phyloP scores from a whole-genome alignment of 192 early-diverging fungal genomes.

The Coemansia sp. region DNA sequence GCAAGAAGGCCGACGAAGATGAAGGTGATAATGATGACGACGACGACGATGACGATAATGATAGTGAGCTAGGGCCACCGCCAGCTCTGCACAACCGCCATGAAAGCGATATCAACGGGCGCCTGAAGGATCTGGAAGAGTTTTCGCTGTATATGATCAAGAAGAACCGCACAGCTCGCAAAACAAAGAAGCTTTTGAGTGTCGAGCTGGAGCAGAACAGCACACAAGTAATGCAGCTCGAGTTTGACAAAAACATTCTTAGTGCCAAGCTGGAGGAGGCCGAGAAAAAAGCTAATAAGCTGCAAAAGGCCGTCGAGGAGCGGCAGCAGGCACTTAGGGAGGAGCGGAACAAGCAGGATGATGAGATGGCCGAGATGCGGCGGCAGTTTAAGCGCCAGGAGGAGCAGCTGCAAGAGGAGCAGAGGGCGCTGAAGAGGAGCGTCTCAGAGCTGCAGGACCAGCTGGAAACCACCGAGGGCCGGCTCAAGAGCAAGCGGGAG shows the following conservation, averaged over 20 bases:
- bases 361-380: constrained; percentile 25
- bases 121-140: constrained; percentile 75
- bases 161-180: constrained; percentile 48
- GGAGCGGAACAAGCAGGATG: constrained; percentile 19
- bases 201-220: constrained; percentile 53
- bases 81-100: constrained; percentile 21
- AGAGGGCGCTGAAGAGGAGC: constrained; percentile 45
- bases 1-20: neutral
- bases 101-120: constrained; percentile 54
- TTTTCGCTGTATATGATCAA: constrained; percentile 48
- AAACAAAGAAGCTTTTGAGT: constrained; percentile 51
- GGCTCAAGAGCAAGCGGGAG: constrained; percentile 23
- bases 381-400: constrained; percentile 26
- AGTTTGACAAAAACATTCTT: constrained; percentile 35
- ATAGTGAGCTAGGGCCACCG: constrained; percentile 26
- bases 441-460: constrained; percentile 22
- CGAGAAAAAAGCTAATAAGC: constrained; percentile 16
- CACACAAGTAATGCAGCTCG: constrained; percentile 36
- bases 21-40: constrained; percentile 1
- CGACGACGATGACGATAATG: constrained; percentile 13
- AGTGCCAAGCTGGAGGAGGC: constrained; percentile 26
- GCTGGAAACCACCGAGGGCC: constrained; percentile 22
- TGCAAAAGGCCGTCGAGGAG: constrained; percentile 11
- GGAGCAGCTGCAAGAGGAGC: constrained; percentile 33
- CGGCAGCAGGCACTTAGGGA: constrained; percentile 10